phyloP scores from a whole-genome alignment of 345 rosid genomes.

The Ceriops zippeliana region DNA sequence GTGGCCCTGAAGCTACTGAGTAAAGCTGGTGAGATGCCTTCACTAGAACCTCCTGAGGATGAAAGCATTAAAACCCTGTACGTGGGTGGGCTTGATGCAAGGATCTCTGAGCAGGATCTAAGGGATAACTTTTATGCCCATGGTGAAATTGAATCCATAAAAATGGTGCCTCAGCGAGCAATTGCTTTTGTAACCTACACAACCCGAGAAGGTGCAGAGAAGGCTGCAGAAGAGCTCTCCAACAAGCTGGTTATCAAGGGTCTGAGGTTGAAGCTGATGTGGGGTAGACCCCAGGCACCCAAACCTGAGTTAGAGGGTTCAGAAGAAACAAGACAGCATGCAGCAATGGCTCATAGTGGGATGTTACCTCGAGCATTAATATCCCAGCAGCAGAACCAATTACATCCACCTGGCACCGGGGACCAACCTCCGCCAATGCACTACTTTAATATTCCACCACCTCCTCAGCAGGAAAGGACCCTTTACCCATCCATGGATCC shows the following conservation, averaged over 20 bases:
- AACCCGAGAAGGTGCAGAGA: conserved; percentile 93
- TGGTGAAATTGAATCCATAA: conserved; percentile 84
- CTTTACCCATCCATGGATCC: conserved; percentile 97
- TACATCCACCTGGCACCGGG: conserved; percentile 37
- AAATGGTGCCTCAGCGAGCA: conserved; percentile 81
- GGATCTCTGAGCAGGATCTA: conserved; percentile 82
- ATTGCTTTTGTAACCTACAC: conserved; percentile 96
- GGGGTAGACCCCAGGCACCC: conserved; percentile 94
- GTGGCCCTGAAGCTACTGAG: conserved; percentile 86
- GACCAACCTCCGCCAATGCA: conserved; percentile 65
- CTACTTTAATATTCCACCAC: conserved; percentile 70
- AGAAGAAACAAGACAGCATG: conserved; percentile 69
- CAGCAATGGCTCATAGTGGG: conserved; percentile 63
- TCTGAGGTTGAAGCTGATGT: conserved; percentile 81
- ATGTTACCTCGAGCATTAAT: conserved; percentile 77
- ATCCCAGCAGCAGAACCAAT: conserved; percentile 82
- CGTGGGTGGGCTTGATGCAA: conserved; percentile 81
- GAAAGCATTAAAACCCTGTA: conserved; percentile 88
- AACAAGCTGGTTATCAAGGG: conserved; percentile 87
- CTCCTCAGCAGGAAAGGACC: conserved; percentile 64
- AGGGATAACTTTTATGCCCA: conserved; percentile 86
- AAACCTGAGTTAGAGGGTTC: conserved; percentile 65
- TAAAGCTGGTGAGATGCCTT: conserved; percentile 97
- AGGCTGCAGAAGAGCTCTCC: conserved; percentile 87
- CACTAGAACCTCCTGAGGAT: conserved; percentile 87